Evolutionary conservation across 148 eudicot genomes (phyloP).

Genomic region (Euryodendron excelsum): DNA sequence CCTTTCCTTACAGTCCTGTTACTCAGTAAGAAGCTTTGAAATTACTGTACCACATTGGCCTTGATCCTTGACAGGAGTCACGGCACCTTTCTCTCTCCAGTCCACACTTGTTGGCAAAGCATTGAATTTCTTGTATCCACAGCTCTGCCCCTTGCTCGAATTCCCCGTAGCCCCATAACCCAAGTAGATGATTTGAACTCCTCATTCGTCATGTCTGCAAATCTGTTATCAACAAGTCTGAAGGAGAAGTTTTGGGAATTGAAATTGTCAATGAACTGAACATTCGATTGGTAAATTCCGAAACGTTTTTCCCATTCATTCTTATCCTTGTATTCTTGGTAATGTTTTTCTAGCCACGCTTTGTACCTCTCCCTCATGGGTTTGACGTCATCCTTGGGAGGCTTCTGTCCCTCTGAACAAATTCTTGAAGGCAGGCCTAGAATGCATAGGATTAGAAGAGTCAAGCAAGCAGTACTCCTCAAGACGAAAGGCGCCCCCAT

Average conservation of each 20-base stretch:
- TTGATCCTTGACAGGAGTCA: conserved; percentile 64
- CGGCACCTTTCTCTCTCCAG: conserved; percentile 68
- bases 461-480: conserved; percentile 5
- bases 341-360: conserved; percentile 23
- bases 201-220: conserved; percentile 58
- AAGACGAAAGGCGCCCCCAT: conserved; percentile 7
- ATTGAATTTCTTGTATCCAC: not conserved
- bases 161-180: conserved; percentile 24
- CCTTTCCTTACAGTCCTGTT: not conserved
- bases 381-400: not conserved
- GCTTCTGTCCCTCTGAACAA: not conserved
- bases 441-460: conserved; percentile 13
- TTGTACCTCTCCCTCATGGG: conserved; percentile 23
- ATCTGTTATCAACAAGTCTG: conserved; percentile 52
- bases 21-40: not conserved
- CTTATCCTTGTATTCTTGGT: conserved; percentile 8
- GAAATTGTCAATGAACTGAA: conserved; percentile 28
- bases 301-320: conserved; percentile 25
- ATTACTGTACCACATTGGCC: conserved; percentile 56
- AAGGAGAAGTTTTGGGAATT: conserved; percentile 35
- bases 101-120: conserved; percentile 47
- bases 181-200: conserved; percentile 43
- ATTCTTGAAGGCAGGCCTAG: conserved; percentile 1
- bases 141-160: not conserved
- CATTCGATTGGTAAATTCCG: conserved; percentile 28